Evolutionary conservation across 192 early-diverging fungal species (phyloP), one percentile per base, ranked within the genome.

Genomic region (Polychytrium aggregatum): DNA sequence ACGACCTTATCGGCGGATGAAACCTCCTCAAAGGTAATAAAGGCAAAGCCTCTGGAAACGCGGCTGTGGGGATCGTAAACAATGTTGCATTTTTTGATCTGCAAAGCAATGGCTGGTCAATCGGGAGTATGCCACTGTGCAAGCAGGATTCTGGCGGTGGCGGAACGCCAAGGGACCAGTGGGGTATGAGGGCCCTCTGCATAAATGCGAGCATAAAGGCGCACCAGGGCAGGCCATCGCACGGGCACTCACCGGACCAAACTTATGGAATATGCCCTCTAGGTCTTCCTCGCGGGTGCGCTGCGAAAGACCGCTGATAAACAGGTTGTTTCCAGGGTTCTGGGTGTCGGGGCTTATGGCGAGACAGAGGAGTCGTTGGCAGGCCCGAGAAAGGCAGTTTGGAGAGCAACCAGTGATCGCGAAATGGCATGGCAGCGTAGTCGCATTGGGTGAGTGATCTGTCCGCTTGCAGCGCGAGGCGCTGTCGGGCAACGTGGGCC

Each of bases 31-130:
- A 67, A 74, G 8, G 51, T 51, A 21, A 76, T 61, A 39, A 76
- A 76, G 26, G 64, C 72, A 48, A 74, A 74, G 3, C 82, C 68
- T 64, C 79, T 48, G 25, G 86, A 88, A 41, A 86, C 83, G 22
- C 72, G 68, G 17, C 70, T 75, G 59, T 88, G 86, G 20, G 86
- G 86, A 53, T 88, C 86, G 53, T 71, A 71, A n/a, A 44, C 24
- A 18, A 44, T 44, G 16, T 48, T 20, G 46, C 46, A 48, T 34
- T 17, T 25, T 0, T 33, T n/a, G 28, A 26, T 33, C 31, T 48
- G 11, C n/a, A 31, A 0, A 39, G 18, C 17, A 13, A 42, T 24
- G n/a, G n/a, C n/a, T n/a, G n/a, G n/a, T n/a, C n/a, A n/a, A n/a
- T n/a, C n/a, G n/a, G n/a, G n/a, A n/a, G n/a, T n/a, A n/a, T n/a